Evolutionary conservation across 805 yeast genomes (phyloP).

Genomic region (Scheffersomyces amazonensis): DNA sequence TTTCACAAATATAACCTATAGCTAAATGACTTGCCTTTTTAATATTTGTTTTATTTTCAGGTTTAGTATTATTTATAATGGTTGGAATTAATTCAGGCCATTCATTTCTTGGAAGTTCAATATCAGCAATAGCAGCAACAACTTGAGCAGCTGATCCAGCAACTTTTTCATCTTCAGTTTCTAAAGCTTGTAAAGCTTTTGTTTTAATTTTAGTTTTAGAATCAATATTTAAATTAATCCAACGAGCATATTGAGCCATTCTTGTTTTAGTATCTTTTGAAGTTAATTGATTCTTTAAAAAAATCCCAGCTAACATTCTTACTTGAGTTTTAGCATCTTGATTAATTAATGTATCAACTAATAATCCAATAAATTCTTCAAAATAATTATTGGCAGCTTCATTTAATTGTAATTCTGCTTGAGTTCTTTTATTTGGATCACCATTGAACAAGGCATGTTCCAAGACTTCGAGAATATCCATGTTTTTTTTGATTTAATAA

Average conservation of each 20-base stretch:
- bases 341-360: conserved; percentile 70
- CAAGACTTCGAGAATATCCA: conserved; percentile 62
- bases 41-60: conserved; percentile 71
- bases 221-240: conserved; percentile 60
- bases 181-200: conserved; percentile 54
- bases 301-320: conserved; percentile 86
- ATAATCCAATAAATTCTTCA: conserved; percentile 65
- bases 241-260: conserved; percentile 61
- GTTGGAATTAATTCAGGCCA: conserved; percentile 87
- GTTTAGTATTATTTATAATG: conserved; percentile 82
- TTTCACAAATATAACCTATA: conserved; percentile 94
- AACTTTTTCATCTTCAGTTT: conserved; percentile 69
- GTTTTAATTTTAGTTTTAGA: conserved; percentile 65
- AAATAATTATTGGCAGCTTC: conserved; percentile 73
- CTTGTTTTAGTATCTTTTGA: conserved; percentile 71
- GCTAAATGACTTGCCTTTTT: conserved; percentile 86
- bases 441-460: conserved; percentile 77
- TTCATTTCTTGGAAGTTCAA: conserved; percentile 81
- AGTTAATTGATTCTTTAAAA: conserved; percentile 81
- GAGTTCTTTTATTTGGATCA: conserved; percentile 62
- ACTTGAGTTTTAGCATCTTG: conserved; percentile 69
- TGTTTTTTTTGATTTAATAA: conserved; percentile 4
- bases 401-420: conserved; percentile 76
- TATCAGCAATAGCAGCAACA: conserved; percentile 95
- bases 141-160: conserved; percentile 89